A percentile compares a stretch with the other conserved stretches of the same genome.
Conservation (phyloP, 352 stramenopile genomes). For the Phytophthora ohioensis region DNA sequence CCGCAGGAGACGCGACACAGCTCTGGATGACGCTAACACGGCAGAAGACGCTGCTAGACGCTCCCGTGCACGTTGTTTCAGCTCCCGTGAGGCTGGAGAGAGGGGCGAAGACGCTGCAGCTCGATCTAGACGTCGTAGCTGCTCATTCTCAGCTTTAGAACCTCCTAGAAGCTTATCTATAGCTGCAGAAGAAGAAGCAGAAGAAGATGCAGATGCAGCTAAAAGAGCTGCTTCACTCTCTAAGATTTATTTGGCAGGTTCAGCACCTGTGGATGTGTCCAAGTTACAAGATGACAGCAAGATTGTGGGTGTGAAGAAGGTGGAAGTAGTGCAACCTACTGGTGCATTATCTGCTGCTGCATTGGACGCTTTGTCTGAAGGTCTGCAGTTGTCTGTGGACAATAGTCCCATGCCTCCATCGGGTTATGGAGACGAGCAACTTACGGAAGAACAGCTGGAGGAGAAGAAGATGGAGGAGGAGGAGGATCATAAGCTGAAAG, state of each 20-base stretch:
- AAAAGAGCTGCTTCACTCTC: slow-evolving; percentile 78
- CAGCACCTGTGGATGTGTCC: slow-evolving; percentile 81
- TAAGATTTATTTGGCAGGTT: slow-evolving; percentile 88
- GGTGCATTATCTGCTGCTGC: slow-evolving; percentile 78
- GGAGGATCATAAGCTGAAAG: slow-evolving; percentile 85
- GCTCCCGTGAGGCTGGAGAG: slow-evolving; percentile 33
- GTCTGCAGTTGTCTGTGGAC: slow-evolving; percentile 78
- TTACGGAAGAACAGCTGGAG: slow-evolving; percentile 83
- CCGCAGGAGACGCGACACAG: not conserved
- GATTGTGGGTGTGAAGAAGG: slow-evolving; percentile 79
- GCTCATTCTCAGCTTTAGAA: slow-evolving; percentile 69
- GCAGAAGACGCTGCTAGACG: slow-evolving; percentile 27
- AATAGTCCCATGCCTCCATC: slow-evolving; percentile 47
- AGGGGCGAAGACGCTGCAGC: slow-evolving; percentile 9
- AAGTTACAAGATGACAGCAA: slow-evolving; percentile 84
- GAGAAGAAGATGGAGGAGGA: slow-evolving; percentile 91
- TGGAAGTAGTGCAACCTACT: slow-evolving; percentile 76
- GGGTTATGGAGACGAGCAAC: slow-evolving; percentile 30
- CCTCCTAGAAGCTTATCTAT: slow-evolving; percentile 14
- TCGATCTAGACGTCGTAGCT: slow-evolving; percentile 55
- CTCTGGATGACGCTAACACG: slow-evolving; percentile 11
- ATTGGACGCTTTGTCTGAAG: slow-evolving; percentile 81
- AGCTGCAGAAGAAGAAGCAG: slow-evolving; percentile 8
- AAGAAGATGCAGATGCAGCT: slow-evolving; percentile 46
- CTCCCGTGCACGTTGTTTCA: slow-evolving; percentile 62